Conservation (phyloP, 2,329 filamentous ascomycete genomes). For the Stachybotrys chlorohalonatus region DNA sequence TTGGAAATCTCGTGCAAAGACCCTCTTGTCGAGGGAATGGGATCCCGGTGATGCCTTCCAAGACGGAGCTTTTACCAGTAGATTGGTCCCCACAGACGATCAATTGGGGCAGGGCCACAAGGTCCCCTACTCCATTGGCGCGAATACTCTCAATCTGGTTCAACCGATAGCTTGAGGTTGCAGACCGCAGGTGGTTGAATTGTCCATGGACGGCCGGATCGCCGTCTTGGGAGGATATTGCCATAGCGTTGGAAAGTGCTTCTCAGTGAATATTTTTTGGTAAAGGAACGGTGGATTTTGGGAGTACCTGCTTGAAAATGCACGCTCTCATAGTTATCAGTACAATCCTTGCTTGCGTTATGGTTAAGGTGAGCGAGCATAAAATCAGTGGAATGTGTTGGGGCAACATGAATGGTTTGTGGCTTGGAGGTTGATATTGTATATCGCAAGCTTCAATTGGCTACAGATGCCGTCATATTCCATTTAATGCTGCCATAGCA, state of each 20-base stretch:
- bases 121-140: conserved; percentile 1
- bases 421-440: no score
- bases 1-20: conserved; percentile 13
- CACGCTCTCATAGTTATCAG: no score
- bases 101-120: conserved; percentile 10
- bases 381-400: no score
- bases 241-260: no score
- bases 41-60: conserved; percentile 12
- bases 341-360: no score
- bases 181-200: neutral
- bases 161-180: neutral
- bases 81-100: conserved; percentile 14
- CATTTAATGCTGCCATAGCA: no score
- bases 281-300: neutral
- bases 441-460: no score
- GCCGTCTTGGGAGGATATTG: no score
- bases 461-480: no score
- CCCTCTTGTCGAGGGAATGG: conserved; percentile 9
- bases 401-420: no score
- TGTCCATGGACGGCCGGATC: neutral
- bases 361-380: no score
- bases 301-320: no score
- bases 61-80: conserved; percentile 13
- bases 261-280: neutral
- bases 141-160: neutral